Evolutionary conservation across 495 filamentous ascomycete genomes (phyloP).

Genomic region (Tuber umbilicatum): DNA sequence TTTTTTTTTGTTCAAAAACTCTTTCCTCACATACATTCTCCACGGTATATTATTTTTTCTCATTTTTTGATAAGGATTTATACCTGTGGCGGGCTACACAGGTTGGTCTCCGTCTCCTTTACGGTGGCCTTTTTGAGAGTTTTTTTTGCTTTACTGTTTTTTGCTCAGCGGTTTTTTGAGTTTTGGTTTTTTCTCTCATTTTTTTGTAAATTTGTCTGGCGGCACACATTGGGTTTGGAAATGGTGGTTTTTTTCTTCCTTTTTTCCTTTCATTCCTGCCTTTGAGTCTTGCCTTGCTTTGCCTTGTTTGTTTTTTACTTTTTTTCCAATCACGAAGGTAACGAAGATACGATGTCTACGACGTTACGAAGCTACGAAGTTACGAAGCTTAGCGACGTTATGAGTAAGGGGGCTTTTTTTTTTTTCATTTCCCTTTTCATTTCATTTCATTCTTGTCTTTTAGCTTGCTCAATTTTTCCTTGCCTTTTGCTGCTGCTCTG

Average conservation of each 20-base stretch:
- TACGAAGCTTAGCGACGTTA: slow-evolving; percentile 37
- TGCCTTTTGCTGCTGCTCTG: slow-evolving; percentile 35
- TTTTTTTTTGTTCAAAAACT: slow-evolving; percentile 23
- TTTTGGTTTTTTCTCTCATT: slow-evolving; percentile 37
- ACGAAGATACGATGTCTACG: slow-evolving; percentile 36
- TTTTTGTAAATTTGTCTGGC: slow-evolving; percentile 39
- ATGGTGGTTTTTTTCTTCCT: slow-evolving; percentile 29
- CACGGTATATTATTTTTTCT: slow-evolving; percentile 38
- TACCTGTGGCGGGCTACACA: slow-evolving; percentile 29
- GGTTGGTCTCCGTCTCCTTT: slow-evolving; percentile 30
- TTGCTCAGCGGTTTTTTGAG: slow-evolving; percentile 48
- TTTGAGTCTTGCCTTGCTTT: slow-evolving; percentile 18
- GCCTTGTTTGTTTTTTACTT: slow-evolving; percentile 25
- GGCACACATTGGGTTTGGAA: slow-evolving; percentile 33
- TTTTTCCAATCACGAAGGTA: slow-evolving; percentile 29
- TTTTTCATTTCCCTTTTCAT: slow-evolving; percentile 8
- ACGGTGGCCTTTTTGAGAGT: slow-evolving; percentile 47
- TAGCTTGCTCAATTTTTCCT: slow-evolving; percentile 40
- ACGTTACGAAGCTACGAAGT: slow-evolving; percentile 37
- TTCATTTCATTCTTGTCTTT: slow-evolving; percentile 12
- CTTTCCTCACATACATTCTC: slow-evolving; percentile 33
- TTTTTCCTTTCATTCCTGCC: slow-evolving; percentile 21
- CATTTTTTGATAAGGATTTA: slow-evolving; percentile 33
- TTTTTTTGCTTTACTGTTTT: slow-evolving; percentile 49
- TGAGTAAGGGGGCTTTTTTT: slow-evolving; percentile 23